phyloP scores from a whole-genome alignment of 2,329 filamentous ascomycete genomes.

The Fusarium lyarnte region DNA sequence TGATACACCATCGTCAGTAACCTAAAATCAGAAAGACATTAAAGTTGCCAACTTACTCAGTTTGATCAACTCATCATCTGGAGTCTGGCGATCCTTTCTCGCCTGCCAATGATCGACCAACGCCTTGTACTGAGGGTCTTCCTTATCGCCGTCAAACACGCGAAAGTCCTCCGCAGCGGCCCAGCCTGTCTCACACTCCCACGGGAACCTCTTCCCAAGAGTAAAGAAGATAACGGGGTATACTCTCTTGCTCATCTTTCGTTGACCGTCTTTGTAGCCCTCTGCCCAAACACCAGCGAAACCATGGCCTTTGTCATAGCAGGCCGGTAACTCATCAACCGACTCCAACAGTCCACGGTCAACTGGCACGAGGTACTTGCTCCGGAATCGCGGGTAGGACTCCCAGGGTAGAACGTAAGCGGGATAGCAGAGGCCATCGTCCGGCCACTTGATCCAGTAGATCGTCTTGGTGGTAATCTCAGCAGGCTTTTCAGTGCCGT shows the following conservation, averaged over 20 bases:
- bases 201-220: neutral
- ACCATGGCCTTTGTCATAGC: neutral
- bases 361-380: neutral
- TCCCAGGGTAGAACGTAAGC: neutral
- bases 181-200: neutral
- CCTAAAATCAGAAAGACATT: accelerated
- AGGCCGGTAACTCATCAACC: neutral
- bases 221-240: neutral
- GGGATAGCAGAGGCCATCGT: neutral
- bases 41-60: neutral
- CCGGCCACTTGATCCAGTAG: neutral
- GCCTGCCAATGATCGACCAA: neutral
- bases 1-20: neutral
- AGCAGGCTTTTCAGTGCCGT: neutral
- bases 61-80: neutral
- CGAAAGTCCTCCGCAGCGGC: neutral
- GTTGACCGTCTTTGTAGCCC: neutral
- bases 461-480: neutral
- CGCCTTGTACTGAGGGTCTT: neutral
- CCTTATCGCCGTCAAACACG: neutral
- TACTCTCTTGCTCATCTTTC: neutral
- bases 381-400: neutral
- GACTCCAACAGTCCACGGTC: neutral
- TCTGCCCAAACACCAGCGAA: neutral
- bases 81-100: neutral